Conservation (phyloP, 345 rosid genomes). For the Hibiscus syriacus region DNA sequence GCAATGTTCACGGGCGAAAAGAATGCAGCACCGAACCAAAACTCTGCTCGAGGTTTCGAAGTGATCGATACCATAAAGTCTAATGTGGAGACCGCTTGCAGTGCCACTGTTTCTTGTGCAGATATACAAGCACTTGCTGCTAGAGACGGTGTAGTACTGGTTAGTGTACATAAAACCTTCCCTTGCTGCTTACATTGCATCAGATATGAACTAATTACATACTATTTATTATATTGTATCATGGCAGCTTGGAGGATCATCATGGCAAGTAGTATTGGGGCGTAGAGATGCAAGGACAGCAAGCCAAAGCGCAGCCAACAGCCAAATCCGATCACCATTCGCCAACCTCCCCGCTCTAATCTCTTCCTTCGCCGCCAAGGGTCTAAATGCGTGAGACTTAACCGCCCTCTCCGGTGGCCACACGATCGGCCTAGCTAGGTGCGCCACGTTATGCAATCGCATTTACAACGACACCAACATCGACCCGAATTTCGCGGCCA, state of each 20-base stretch:
- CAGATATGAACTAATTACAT: no score
- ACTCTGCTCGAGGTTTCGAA: slow-evolving; percentile 27
- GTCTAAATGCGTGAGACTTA: slow-evolving; percentile 30
- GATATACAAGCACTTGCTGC: slow-evolving; percentile 31
- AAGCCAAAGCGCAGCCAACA: slow-evolving; percentile 36
- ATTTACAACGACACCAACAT: slow-evolving; percentile 41
- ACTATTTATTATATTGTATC: neutral
- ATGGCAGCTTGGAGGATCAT: slow-evolving; percentile 23
- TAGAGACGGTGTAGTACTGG: slow-evolving; percentile 23
- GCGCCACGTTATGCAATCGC: slow-evolving; percentile 26
- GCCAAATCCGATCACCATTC: slow-evolving; percentile 31
- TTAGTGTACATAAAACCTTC: neutral
- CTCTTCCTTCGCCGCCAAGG: slow-evolving; percentile 28
- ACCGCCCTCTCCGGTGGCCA: slow-evolving; percentile 36
- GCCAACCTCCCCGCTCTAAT: slow-evolving; percentile 29
- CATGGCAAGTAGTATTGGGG: slow-evolving; percentile 37
- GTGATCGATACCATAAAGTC: slow-evolving; percentile 32
- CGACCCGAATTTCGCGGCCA: slow-evolving; percentile 20
- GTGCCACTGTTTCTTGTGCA: slow-evolving; percentile 28
- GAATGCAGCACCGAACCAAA: slow-evolving; percentile 24
- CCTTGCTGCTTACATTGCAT: neutral
- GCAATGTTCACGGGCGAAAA: slow-evolving; percentile 27
- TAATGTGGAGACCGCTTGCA: slow-evolving; percentile 28
- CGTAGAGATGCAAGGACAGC: slow-evolving; percentile 49
- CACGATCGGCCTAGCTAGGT: slow-evolving; percentile 24